Percentiles rank a stretch among this genome's conserved stretches.
These are phyloP conservation scores for Plantago rigida DNA, from an alignment of 305 asterid species.

Conservation along the genomic window DNA sequence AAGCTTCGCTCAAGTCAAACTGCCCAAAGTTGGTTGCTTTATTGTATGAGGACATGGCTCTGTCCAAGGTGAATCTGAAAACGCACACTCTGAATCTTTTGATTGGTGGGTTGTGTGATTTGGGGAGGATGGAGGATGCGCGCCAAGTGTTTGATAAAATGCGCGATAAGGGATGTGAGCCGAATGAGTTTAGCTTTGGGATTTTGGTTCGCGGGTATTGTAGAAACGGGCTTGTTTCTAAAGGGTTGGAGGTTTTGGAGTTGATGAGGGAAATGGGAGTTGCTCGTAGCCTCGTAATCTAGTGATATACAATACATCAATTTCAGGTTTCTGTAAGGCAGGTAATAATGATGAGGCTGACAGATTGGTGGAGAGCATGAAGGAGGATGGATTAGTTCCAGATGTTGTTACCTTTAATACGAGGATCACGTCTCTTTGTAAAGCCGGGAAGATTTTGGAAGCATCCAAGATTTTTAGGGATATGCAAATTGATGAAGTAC, in stretches of 20 bases:
- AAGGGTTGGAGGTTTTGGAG: constrained; percentile 68
- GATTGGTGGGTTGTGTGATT: constrained; percentile 51
- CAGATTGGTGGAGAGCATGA: constrained; percentile 72
- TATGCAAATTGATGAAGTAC: constrained; percentile 62
- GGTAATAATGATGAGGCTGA: constrained; percentile 69
- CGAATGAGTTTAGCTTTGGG: constrained; percentile 67
- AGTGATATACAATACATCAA: constrained; percentile 67
- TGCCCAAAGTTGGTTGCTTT: constrained; percentile 35
- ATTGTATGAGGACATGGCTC: constrained; percentile 58
- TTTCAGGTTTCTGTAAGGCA: constrained; percentile 54
- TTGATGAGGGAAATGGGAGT: constrained; percentile 47
- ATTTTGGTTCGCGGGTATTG: constrained; percentile 73
- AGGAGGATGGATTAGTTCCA: constrained; percentile 66
- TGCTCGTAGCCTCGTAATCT: constrained; percentile 45
- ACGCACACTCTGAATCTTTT: constrained; percentile 72
- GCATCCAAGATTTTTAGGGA: constrained; percentile 86
- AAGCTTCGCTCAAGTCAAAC: constrained; percentile 32
- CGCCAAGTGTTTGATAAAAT: constrained; percentile 65
- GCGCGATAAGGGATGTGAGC: constrained; percentile 58
- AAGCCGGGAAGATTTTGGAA: constrained; percentile 60
- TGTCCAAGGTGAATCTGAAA: constrained; percentile 49
- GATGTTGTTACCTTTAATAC: constrained; percentile 73
- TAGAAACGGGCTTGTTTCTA: constrained; percentile 36
- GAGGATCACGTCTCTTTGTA: constrained; percentile 78
- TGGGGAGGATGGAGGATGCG: constrained; percentile 58